phyloP scores from a whole-genome alignment of 306 rosid genomes.

The Morella rubra region DNA sequence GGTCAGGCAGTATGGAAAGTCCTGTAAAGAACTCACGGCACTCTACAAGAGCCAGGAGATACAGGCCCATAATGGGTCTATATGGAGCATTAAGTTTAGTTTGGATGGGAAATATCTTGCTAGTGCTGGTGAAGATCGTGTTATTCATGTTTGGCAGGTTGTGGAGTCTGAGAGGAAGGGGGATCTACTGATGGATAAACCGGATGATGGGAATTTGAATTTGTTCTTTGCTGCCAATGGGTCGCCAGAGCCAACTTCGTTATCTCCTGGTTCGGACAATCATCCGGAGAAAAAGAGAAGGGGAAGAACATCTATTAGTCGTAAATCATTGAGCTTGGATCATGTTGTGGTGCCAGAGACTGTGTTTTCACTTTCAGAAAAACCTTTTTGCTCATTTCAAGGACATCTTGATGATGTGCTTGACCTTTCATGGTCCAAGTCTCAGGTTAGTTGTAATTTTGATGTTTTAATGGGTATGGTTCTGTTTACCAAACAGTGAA shows the following conservation, averaged over 20 bases:
- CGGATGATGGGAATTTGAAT: conserved; percentile 59
- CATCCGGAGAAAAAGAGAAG: conserved; percentile 73
- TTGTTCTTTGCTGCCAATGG: conserved; percentile 64
- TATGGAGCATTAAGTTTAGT: conserved; percentile 95
- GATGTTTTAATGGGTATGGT: conserved; percentile 10
- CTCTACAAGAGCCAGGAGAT: conserved; percentile 90
- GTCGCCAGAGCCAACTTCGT: conserved; percentile 59
- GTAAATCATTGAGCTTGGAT: conserved; percentile 82
- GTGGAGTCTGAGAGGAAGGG: conserved; percentile 85
- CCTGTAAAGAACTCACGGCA: conserved; percentile 72
- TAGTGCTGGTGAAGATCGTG: conserved; percentile 96
- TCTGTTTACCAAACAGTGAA: conserved; percentile 17
- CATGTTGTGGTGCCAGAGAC: conserved; percentile 67
- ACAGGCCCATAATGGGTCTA: conserved; percentile 85
- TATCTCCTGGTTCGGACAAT: conserved; percentile 57
- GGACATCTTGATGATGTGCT: conserved; percentile 91
- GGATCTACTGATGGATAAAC: conserved; percentile 66
- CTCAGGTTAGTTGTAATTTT: conserved; percentile 69
- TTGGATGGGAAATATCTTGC: conserved; percentile 95
- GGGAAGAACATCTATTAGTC: conserved; percentile 74
- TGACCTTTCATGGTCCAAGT: conserved; percentile 98
- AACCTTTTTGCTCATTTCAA: conserved; percentile 78
- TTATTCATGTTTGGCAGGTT: conserved; percentile 93
- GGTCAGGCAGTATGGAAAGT: conserved; percentile 85
- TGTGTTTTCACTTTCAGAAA: conserved; percentile 79